Evolutionary conservation across 495 filamentous ascomycete genomes (phyloP).

Genomic region (Aspergillus panamensis): DNA sequence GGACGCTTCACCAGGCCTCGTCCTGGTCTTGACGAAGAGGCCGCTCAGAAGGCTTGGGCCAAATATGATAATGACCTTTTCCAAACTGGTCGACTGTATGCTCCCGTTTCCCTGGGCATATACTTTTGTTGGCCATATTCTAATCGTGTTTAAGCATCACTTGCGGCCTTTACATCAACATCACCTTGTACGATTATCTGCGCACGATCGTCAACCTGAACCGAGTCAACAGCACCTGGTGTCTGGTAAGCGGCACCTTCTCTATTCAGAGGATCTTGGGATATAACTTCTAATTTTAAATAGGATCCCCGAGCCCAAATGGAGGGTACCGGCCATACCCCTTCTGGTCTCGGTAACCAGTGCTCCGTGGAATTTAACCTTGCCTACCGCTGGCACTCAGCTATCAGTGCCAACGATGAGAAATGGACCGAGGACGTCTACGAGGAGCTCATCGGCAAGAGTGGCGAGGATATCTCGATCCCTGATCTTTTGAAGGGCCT

Average conservation of each 20-base stretch:
- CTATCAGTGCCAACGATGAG: conserved; percentile 59
- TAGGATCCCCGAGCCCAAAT: conserved; percentile 45
- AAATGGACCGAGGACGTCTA: conserved; percentile 62
- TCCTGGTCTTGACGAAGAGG: conserved; percentile 43
- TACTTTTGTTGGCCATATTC: conserved; percentile 12
- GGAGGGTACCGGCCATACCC: conserved; percentile 53
- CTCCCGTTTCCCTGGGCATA: not conserved
- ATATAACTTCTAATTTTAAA: not conserved
- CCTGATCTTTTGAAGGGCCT: conserved; percentile 53
- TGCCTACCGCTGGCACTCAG: conserved; percentile 69
- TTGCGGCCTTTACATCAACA: conserved; percentile 81
- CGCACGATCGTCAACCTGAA: conserved; percentile 83
- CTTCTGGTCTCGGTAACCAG: conserved; percentile 65
- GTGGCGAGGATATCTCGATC: conserved; percentile 49
- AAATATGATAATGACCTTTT: conserved; percentile 83
- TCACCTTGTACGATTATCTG: conserved; percentile 77
- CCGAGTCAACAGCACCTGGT: conserved; percentile 72
- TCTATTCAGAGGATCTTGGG: too few species aligned
- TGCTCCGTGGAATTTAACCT: conserved; percentile 66
- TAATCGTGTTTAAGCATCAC: conserved; percentile 49
- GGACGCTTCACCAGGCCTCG: conserved; percentile 63
- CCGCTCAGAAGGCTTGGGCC: conserved; percentile 55
- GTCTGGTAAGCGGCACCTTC: conserved; percentile 49
- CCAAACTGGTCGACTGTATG: conserved; percentile 67
- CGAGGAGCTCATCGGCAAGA: conserved; percentile 51